Conservation (phyloP, 306 rosid species). For the Casuarina equisetifolia region DNA sequence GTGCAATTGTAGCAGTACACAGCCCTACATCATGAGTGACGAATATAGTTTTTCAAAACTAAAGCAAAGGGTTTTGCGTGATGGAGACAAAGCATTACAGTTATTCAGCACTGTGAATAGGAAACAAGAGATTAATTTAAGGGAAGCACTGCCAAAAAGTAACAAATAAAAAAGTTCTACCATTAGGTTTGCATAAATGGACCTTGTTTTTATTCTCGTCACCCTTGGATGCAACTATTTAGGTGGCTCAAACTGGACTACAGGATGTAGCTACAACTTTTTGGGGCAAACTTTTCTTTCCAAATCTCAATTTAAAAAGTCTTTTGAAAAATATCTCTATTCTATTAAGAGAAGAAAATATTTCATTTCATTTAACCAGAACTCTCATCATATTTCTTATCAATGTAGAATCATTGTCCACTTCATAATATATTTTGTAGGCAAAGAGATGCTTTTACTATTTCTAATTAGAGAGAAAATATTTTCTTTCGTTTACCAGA, state of each 20-base stretch:
- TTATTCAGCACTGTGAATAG: not conserved
- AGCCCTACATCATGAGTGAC: conserved; percentile 47
- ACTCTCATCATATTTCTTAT: too few species aligned
- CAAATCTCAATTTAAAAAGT: not conserved
- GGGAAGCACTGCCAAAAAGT: not conserved
- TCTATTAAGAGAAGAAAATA: too few species aligned
- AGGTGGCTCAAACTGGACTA: not conserved
- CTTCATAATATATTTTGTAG: too few species aligned
- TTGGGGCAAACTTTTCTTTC: not conserved
- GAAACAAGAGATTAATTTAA: not conserved
- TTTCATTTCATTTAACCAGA: too few species aligned
- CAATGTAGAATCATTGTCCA: too few species aligned
- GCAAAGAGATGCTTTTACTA: too few species aligned
- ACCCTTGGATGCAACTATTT: not conserved
- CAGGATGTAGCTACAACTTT: not conserved
- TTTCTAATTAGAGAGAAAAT: too few species aligned
- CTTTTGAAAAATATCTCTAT: too few species aligned
- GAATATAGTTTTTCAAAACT: not conserved
- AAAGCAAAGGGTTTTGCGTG: not conserved
- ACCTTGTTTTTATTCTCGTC: too few species aligned
- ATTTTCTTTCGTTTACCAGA: too few species aligned
- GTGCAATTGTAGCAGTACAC: conserved; percentile 85
- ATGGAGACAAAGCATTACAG: not conserved
- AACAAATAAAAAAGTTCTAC: not conserved
- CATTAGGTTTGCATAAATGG: not conserved